Evolutionary conservation across 805 yeast genomes (phyloP).

Genomic region (Candida mattraensis): DNA sequence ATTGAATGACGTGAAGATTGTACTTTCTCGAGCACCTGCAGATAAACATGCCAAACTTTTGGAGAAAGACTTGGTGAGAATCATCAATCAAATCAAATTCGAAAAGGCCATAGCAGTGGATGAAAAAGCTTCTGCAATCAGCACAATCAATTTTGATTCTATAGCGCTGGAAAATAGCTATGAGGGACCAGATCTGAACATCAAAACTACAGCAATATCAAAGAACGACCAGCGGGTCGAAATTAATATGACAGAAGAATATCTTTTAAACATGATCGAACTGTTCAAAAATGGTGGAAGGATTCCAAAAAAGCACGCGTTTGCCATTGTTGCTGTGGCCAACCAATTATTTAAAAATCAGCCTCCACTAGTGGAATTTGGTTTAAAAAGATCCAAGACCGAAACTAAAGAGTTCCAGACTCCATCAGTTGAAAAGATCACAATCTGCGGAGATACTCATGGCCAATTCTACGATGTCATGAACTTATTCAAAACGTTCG

Average conservation of each 20-base stretch:
- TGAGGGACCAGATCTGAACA: conserved; percentile 56
- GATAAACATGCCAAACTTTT: conserved; percentile 69
- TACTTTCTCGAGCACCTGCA: conserved; percentile 60
- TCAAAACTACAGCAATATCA: conserved; percentile 34
- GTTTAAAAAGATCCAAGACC: conserved; percentile 31
- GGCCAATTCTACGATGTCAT: conserved; percentile 93
- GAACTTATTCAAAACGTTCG: conserved; percentile 73
- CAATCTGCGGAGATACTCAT: conserved; percentile 97
- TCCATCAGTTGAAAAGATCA: conserved; percentile 49
- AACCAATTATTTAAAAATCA: conserved; percentile 64
- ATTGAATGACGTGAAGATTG: conserved; percentile 61
- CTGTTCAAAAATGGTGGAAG: conserved; percentile 72
- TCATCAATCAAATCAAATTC: conserved; percentile 73
- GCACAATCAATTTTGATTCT: conserved; percentile 46
- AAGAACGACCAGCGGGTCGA: conserved; percentile 31
- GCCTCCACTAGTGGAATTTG: conserved; percentile 73
- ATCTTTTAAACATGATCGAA: conserved; percentile 64
- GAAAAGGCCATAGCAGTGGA: conserved; percentile 83
- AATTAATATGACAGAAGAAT: conserved; percentile 50
- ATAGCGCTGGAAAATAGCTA: conserved; percentile 53
- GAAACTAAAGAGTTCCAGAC: conserved; percentile 35
- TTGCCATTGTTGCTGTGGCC: conserved; percentile 75
- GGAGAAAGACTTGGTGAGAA: conserved; percentile 58
- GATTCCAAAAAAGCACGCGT: conserved; percentile 79
- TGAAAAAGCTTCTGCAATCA: conserved; percentile 50